Percentiles rank a stretch among this genome's conserved stretches.
Conservation (phyloP, 2,329 filamentous ascomycete genomes). For the Mycocentrospora acerina region DNA sequence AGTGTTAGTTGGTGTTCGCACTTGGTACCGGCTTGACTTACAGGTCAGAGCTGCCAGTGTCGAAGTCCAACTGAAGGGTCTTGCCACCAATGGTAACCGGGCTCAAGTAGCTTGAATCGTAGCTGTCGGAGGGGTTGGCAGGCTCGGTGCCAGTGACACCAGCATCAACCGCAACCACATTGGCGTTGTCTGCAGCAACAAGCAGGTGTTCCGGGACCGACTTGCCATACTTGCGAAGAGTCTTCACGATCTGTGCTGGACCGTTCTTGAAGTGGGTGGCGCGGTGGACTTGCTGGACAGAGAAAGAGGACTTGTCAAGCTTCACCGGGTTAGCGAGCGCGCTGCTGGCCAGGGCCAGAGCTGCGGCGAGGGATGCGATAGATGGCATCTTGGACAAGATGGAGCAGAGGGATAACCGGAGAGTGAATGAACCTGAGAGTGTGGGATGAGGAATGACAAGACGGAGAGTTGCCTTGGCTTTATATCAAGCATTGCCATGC, state of each 20-base stretch:
- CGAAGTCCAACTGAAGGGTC: slow-evolving; percentile 66
- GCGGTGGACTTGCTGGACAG: slow-evolving; percentile 33
- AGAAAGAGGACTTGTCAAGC: slow-evolving; percentile 31
- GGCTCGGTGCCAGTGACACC: slow-evolving; percentile 38
- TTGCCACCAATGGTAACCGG: slow-evolving; percentile 66
- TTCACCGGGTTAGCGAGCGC: slow-evolving; percentile 32
- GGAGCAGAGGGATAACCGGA: slow-evolving; percentile 5
- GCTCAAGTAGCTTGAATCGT: slow-evolving; percentile 34
- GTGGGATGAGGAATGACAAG: slow-evolving; percentile 17
- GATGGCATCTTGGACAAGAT: slow-evolving; percentile 32
- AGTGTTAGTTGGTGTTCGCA: slow-evolving; percentile 12
- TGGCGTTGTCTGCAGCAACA: slow-evolving; percentile 36
- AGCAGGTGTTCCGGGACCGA: slow-evolving; percentile 29
- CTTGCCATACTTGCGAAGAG: slow-evolving; percentile 43
- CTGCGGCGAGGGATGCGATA: slow-evolving; percentile 31
- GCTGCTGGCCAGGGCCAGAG: slow-evolving; percentile 30
- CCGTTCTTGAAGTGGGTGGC: slow-evolving; percentile 41
- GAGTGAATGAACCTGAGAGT: slow-evolving; percentile 13
- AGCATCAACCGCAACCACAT: slow-evolving; percentile 13
- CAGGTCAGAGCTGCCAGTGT: slow-evolving; percentile 71
- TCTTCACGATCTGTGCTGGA: slow-evolving; percentile 41
- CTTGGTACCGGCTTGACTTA: slow-evolving; percentile 41
- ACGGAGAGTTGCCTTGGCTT: slow-evolving; percentile 25
- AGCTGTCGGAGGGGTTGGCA: slow-evolving; percentile 44
- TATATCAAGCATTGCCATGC: slow-evolving; percentile 26